These are phyloP conservation scores for Penicillium polonicum DNA, from an alignment of 2,329 filamentous ascomycete genomes.

Conservation along the genomic window DNA sequence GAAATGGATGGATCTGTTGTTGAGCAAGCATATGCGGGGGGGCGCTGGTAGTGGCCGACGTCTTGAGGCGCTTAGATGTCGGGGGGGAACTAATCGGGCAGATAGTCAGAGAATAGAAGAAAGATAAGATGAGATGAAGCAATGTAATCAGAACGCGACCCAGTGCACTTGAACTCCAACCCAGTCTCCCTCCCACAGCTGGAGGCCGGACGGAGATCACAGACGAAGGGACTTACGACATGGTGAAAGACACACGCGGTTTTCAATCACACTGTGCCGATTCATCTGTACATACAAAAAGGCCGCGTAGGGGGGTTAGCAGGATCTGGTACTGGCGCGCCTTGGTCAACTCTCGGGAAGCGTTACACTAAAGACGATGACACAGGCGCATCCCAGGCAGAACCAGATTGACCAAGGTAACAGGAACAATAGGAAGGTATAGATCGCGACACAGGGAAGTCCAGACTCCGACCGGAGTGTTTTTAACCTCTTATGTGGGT, in stretches of 20 bases:
- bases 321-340: slow-evolving; percentile 34
- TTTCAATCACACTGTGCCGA: slow-evolving; percentile 37
- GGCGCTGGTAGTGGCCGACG: slow-evolving; percentile 36
- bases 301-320: slow-evolving; percentile 34
- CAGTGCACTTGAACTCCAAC: slow-evolving; percentile 12
- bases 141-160: slow-evolving; percentile 13
- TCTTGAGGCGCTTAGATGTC: slow-evolving; percentile 45
- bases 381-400: slow-evolving; percentile 39
- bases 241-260: slow-evolving; percentile 36
- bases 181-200: slow-evolving; percentile 24
- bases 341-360: slow-evolving; percentile 34
- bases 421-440: slow-evolving; percentile 9
- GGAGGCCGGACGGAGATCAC: slow-evolving; percentile 24
- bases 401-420: slow-evolving; percentile 25
- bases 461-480: slow-evolving; percentile 16
- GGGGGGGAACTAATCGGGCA: slow-evolving; percentile 38
- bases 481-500: slow-evolving; percentile 7
- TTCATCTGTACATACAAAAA: slow-evolving; percentile 43
- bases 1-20: slow-evolving; percentile 40
- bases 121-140: slow-evolving; percentile 3
- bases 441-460: slow-evolving; percentile 11
- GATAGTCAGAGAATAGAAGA: slow-evolving; percentile 11
- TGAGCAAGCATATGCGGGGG: slow-evolving; percentile 40
- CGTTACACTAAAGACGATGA: slow-evolving; percentile 41
- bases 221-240: slow-evolving; percentile 42